Conservation (phyloP, 176 grass and related monocot species). For the Canna indica region DNA sequence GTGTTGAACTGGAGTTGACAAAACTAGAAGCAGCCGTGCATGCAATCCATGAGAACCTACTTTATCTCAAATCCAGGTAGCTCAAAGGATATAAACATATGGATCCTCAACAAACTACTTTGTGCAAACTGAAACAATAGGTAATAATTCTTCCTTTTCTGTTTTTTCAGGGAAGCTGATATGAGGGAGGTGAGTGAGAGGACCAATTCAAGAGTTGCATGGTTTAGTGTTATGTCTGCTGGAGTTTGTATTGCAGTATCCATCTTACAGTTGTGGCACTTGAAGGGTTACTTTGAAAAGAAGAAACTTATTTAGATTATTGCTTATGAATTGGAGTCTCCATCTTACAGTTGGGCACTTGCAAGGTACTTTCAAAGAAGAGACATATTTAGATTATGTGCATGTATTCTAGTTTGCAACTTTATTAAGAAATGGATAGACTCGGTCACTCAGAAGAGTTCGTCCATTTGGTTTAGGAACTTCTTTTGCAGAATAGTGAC, state of each 20-base stretch:
- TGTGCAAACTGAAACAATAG: background rate
- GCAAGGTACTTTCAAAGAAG: conserved; percentile 65
- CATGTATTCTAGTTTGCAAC: background rate
- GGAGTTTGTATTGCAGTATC: conserved; percentile 59
- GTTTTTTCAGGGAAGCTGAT: conserved; percentile 54
- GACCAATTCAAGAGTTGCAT: conserved; percentile 75
- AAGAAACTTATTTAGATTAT: conserved; percentile 77
- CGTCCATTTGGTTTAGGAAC: too few species aligned
- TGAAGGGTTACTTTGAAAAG: conserved; percentile 71
- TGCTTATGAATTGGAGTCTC: conserved; percentile 51
- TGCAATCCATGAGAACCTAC: conserved; percentile 64
- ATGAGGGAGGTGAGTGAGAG: conserved; percentile 77
- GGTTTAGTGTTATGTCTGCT: conserved; percentile 71
- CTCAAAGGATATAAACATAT: background rate
- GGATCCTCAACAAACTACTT: background rate
- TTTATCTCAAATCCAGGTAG: conserved; percentile 70
- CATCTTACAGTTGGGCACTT: conserved; percentile 71
- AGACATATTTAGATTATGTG: conserved; percentile 64
- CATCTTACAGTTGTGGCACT: conserved; percentile 66
- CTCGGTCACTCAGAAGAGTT: too few species aligned
- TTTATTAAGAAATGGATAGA: background rate
- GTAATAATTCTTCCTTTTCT: background rate
- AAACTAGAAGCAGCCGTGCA: conserved; percentile 76
- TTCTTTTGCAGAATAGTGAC: too few species aligned
- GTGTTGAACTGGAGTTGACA: conserved; percentile 71